Evolutionary conservation across 2,329 filamentous ascomycete genomes (phyloP).

Genomic region (Pseudocercospora fuligena): DNA sequence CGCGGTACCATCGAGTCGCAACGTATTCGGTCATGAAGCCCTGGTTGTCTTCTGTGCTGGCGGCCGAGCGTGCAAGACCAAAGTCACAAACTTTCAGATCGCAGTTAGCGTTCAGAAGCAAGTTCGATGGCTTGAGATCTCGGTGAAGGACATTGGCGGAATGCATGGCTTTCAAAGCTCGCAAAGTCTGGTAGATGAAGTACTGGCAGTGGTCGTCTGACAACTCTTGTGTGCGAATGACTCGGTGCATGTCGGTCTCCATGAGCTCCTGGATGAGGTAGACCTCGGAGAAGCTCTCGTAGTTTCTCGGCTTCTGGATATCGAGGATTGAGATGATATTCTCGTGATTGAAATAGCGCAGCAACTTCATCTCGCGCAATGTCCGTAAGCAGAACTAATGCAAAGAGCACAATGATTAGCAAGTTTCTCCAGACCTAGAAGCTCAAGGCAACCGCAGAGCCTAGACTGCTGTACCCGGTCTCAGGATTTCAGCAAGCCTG

Average conservation of each 20-base stretch:
- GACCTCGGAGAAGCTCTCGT: slow-evolving; percentile 94
- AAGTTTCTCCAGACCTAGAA: neutral
- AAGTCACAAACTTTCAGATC: slow-evolving; percentile 99
- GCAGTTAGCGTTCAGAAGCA: slow-evolving; percentile 97
- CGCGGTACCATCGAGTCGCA: slow-evolving; percentile 97
- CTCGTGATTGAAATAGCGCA: slow-evolving; percentile 99
- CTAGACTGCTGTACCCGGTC: neutral
- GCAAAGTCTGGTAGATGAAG: slow-evolving; percentile 99
- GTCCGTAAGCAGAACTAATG: slow-evolving; percentile 67
- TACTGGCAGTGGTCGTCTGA: slow-evolving; percentile 99
- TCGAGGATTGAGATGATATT: slow-evolving; percentile 99
- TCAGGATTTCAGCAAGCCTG: neutral
- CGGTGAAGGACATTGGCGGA: slow-evolving; percentile 97
- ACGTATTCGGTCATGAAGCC: slow-evolving; percentile 99
- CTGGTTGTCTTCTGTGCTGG: slow-evolving; percentile 98
- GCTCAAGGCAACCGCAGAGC: neutral
- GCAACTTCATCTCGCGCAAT: slow-evolving; percentile 96
- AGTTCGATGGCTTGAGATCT: slow-evolving; percentile 95
- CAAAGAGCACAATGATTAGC: neutral
- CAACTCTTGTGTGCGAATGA: slow-evolving; percentile 97
- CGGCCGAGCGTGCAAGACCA: slow-evolving; percentile 87
- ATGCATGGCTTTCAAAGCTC: slow-evolving; percentile 98
- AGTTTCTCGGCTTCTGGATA: slow-evolving; percentile 96
- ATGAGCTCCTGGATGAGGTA: slow-evolving; percentile 99
- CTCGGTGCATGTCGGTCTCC: slow-evolving; percentile 99